Conservation (phyloP, 129 eudicot genomes). For the Smallanthus sonchifolius region DNA sequence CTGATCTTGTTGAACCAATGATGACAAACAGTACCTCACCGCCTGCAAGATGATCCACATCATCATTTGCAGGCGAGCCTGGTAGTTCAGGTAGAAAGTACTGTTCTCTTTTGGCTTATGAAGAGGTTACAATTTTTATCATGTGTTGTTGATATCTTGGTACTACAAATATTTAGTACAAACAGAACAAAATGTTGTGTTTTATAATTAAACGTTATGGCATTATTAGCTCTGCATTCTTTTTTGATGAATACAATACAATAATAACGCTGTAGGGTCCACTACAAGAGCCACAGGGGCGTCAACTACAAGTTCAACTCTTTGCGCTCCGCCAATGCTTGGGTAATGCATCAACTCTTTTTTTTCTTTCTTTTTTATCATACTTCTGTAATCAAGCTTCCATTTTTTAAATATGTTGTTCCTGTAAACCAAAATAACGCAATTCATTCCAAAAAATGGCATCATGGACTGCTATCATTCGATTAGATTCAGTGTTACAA, state of each 20-base stretch:
- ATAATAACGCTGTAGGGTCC: slow-evolving; percentile 41
- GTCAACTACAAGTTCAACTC: slow-evolving; percentile 55
- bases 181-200: not conserved
- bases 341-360: slow-evolving; percentile 47
- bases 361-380: not conserved
- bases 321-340: slow-evolving; percentile 85
- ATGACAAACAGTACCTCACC: slow-evolving; percentile 51
- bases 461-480: not conserved
- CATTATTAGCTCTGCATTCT: not conserved
- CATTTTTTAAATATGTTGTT: not conserved
- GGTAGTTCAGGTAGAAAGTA: slow-evolving; percentile 50
- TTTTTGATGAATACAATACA: not conserved
- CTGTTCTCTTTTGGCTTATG: not conserved
- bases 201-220: not conserved
- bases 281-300: slow-evolving; percentile 65
- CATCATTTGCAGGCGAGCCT: slow-evolving; percentile 53
- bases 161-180: not conserved
- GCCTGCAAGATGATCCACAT: slow-evolving; percentile 54
- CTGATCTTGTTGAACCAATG: slow-evolving; percentile 76
- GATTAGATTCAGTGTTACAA: too few species aligned
- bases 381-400: not conserved
- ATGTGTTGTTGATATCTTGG: not conserved
- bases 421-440: not conserved
- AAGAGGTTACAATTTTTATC: not conserved
- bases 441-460: not conserved